These are phyloP conservation scores for Teratosphaeria destructans DNA, from an alignment of 2,329 filamentous ascomycete genomes.

Conservation along the genomic window DNA sequence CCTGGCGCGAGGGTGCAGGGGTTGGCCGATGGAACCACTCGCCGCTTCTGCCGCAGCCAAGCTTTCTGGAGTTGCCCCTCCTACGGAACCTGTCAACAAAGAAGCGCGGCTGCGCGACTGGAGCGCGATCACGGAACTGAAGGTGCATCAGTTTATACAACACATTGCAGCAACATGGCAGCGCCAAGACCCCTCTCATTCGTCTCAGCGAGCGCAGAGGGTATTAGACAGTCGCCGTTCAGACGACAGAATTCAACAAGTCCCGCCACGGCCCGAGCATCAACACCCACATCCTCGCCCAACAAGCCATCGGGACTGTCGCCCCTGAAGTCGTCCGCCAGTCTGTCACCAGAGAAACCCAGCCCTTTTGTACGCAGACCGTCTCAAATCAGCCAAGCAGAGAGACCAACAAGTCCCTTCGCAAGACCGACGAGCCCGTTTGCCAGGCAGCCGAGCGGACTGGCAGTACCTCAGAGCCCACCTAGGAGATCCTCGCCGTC, in stretches of 20 bases:
- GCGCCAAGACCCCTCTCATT: conserved; percentile 4
- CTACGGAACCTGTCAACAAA: background rate
- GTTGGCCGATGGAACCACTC: background rate
- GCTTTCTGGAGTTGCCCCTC: background rate
- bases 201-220: background rate
- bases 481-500: conserved; percentile 5
- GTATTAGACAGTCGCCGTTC: conserved; percentile 25
- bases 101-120: background rate
- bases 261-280: conserved; percentile 17
- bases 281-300: conserved; percentile 32
- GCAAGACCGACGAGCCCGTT: conserved; percentile 26
- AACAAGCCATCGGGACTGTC: conserved; percentile 23
- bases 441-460: conserved; percentile 22
- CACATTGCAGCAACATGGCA: background rate
- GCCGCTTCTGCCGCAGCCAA: background rate
- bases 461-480: conserved; percentile 16
- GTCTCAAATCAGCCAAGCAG: conserved; percentile 20
- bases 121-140: background rate
- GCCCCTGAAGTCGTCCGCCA: conserved; percentile 12
- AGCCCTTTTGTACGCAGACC: conserved; percentile 26
- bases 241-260: conserved; percentile 23
- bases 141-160: background rate
- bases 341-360: conserved; percentile 23
- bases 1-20: background rate
- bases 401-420: background rate